Evolutionary conservation across 2,329 filamentous ascomycete species (phyloP), one percentile per base, ranked within the genome.

Genomic region (Xylaria hypoxylon): DNA sequence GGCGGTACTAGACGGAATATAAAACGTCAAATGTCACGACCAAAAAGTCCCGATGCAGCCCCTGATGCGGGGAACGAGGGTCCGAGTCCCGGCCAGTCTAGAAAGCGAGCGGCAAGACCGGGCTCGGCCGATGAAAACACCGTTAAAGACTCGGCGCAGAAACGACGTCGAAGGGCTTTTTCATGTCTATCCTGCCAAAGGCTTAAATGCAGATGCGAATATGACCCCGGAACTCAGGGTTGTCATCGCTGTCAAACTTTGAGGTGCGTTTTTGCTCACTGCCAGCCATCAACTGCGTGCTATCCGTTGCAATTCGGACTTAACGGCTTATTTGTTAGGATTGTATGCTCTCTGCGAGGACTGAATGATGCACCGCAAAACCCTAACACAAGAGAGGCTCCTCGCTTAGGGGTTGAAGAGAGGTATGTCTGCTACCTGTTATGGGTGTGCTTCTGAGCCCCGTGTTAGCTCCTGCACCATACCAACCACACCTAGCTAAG

Each of bases 191-290:
- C 74, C 2, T 76, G 74, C 28, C 74, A 76, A 57, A 72, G 72
- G 38, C 42, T 76, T 44, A 75, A 75, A 58, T 75, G 74, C 48
- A 68, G 74, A 62, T 76, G 74, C 67, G 74, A 75, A 51, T 76
- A 75, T 31, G 74, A 75, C n/a, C 57, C 69, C 5, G 72, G 72
- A 3, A 63, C 73, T 2, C 70, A 62, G 42, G 74, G 73, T 11
- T 76, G 74, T 55, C 74, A 74, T 50, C 73, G 74, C 2, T 76
- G 74, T 45, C 74, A 75, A 48, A 76, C 74, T 26, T 64, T 76
- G 56, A 75, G 74, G 74, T 75, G 60, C 22, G 72, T 65, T 44
- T 19, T 33, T 19, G n/a, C 51, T 50, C n/a, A 35, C 33, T 7
- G 42, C 4, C 35, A 11, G 5, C 13, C 3, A 5, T 51, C n/a